Base-by-base conservation (phyloP, 352 stramenopile species). In the Blastocystis sp. region DNA sequence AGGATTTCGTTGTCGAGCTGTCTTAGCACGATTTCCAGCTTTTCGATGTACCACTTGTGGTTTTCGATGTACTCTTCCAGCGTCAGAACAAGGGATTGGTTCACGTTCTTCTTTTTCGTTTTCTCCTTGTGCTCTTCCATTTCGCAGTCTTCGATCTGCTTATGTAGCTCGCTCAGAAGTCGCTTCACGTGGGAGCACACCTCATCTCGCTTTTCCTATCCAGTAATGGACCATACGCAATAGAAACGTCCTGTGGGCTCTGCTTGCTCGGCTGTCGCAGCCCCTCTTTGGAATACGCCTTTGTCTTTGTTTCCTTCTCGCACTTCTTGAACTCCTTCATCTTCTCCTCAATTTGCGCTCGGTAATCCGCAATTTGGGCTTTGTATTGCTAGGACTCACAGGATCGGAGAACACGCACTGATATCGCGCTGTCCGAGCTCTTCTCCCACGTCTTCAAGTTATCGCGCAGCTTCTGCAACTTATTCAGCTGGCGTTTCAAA, bases 281-380 rank as follows among this genome's bases (percentile, higher is more conserved):
- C 19, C 79, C 79, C 50, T 89, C n/a, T 62, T 79, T 89, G 29
- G 79, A 89, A 61, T 69, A 89, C 3, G 60, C 79, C 55, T 89
- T 89, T 4, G 61, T 89, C 35, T 79, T 89, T 50, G 79, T 79
- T 33, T 89, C 79, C 31, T 89, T 89, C n/a, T 89, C 79, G 55
- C 61, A 89, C 50, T 89, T 55, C 26, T 39, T 50, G 31, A 77
- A 89, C 35, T 79, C 29, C 26, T 66, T 21, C 79, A 89, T 89
- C 31, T 39, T 35, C 19, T 89, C 67, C 45, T 89, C 79, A 29
- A 89, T 89, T n/a, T 77, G 29, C 21, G 6, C 13, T n/a, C 51
- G 70, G 13, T 45, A 45, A 62, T 77, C 60, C 50, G 50, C 67
- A 31, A 89, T 62, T 31, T 89, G 79, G 24, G 12, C 79, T 16